phyloP scores from a whole-genome alignment of 345 rosid species.

The Durio zibethinus region DNA sequence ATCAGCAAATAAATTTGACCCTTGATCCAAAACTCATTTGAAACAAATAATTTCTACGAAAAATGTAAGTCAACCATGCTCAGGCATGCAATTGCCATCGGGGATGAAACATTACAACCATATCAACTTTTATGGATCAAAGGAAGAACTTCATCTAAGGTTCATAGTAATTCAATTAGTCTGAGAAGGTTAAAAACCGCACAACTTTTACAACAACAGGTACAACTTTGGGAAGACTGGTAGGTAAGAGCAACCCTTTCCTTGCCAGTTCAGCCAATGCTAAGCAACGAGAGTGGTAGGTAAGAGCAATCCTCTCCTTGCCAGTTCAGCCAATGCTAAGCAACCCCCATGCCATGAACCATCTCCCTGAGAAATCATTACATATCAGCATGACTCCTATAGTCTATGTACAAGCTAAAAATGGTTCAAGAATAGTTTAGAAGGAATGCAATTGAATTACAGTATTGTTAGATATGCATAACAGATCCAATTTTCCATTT shows the following conservation, averaged over 20 bases:
- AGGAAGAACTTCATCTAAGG: neutral
- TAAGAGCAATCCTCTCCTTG: too few relatives aligned
- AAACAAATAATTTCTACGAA: neutral
- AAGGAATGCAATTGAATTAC: neutral
- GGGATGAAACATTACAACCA: too few relatives aligned
- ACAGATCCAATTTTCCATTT: too few relatives aligned
- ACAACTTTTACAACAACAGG: slow-evolving; percentile 86
- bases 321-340: too few relatives aligned
- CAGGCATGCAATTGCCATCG: too few relatives aligned
- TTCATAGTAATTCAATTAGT: slow-evolving; percentile 1
- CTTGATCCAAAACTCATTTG: neutral
- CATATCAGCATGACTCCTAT: slow-evolving; percentile 21
- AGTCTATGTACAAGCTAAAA: slow-evolving; percentile 9
- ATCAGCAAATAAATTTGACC: slow-evolving; percentile 10
- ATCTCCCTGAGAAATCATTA: slow-evolving; percentile 68
- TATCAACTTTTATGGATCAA: neutral
- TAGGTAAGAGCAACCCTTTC: slow-evolving; percentile 90
- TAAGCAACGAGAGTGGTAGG: too few relatives aligned
- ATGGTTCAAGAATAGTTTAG: neutral
- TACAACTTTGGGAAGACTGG: slow-evolving; percentile 77
- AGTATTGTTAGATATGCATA: too few relatives aligned
- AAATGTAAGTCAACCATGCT: neutral
- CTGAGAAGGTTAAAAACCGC: neutral
- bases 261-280: slow-evolving; percentile 93
- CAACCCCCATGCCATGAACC: slow-evolving; percentile 99